Conservation (phyloP, 257 asterid species). For the Plantago major region DNA sequence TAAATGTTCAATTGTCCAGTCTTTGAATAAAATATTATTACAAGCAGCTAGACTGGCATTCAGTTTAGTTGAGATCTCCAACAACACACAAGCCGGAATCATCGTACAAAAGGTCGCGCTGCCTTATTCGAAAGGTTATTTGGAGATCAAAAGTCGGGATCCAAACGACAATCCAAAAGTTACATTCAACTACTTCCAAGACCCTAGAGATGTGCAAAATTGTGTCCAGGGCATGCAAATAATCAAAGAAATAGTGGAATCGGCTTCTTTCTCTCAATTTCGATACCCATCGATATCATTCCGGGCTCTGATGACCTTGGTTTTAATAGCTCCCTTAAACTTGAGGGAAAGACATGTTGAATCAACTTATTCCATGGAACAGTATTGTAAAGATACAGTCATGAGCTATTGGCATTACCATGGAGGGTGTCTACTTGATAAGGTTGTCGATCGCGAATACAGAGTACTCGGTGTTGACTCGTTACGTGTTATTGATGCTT, state of each 20-base stretch:
- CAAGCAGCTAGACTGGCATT: constrained; percentile 26
- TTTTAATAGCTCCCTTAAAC: constrained; percentile 36
- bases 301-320: constrained; percentile 29
- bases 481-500: constrained; percentile 69
- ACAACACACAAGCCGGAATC: constrained; percentile 33
- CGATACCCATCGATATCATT: constrained; percentile 36
- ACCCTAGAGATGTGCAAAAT: constrained; percentile 49
- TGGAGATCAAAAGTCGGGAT: constrained; percentile 47
- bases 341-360: constrained; percentile 37
- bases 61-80: constrained; percentile 22
- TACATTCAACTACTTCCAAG: constrained; percentile 70
- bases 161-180: constrained; percentile 63
- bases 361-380: constrained; percentile 42
- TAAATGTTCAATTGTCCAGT: not conserved
- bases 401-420: constrained; percentile 85
- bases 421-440: constrained; percentile 74
- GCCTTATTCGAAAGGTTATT: constrained; percentile 56
- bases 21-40: constrained; percentile 10
- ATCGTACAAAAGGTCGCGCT: constrained; percentile 52
- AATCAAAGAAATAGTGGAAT: constrained; percentile 36
- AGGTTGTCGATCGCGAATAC: constrained; percentile 59
- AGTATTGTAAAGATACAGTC: constrained; percentile 62
- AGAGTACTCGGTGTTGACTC: constrained; percentile 58
- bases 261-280: constrained; percentile 33
- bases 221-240: constrained; percentile 60